phyloP scores from a whole-genome alignment of 805 yeast species.

The Wickerhamiella galacta region DNA sequence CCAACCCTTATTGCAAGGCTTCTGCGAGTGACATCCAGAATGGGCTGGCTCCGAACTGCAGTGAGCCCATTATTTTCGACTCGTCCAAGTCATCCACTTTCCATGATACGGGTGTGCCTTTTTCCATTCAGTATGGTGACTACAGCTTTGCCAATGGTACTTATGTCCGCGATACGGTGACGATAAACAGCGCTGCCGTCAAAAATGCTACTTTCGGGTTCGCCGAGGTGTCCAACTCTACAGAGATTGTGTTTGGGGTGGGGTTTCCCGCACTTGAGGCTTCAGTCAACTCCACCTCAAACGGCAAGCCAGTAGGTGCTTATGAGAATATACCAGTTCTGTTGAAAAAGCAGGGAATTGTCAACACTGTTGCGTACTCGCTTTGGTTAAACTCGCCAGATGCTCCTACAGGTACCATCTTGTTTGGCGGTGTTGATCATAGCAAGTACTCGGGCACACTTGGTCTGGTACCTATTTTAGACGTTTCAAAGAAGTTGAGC shows the following conservation, averaged over 20 bases:
- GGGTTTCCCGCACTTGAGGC: constrained; percentile 46
- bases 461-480: constrained; percentile 15
- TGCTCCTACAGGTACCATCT: constrained; percentile 20
- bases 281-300: constrained; percentile 1
- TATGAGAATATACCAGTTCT: constrained; percentile 19
- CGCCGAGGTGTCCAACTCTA: constrained; percentile 45
- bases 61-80: constrained; percentile 13
- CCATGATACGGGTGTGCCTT: constrained; percentile 10
- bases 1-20: constrained; percentile 9
- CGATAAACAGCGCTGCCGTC: constrained; percentile 31
- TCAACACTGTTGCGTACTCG: constrained; percentile 27
- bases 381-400: constrained; percentile 24
- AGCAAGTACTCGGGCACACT: constrained; percentile 23
- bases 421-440: constrained; percentile 26
- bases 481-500: constrained; percentile 2
- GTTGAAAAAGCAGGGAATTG: constrained; percentile 25
- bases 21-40: neutral
- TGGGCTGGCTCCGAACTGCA: neutral
- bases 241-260: constrained; percentile 56
- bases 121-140: constrained; percentile 29
- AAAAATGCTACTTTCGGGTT: constrained; percentile 46
- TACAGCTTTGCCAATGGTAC: constrained; percentile 29
- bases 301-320: constrained; percentile 4
- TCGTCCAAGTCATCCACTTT: constrained; percentile 16
- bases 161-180: constrained; percentile 44